Conservation (phyloP, 768 basidiomycete species). For the Xerocomus brunneocitrinus region DNA sequence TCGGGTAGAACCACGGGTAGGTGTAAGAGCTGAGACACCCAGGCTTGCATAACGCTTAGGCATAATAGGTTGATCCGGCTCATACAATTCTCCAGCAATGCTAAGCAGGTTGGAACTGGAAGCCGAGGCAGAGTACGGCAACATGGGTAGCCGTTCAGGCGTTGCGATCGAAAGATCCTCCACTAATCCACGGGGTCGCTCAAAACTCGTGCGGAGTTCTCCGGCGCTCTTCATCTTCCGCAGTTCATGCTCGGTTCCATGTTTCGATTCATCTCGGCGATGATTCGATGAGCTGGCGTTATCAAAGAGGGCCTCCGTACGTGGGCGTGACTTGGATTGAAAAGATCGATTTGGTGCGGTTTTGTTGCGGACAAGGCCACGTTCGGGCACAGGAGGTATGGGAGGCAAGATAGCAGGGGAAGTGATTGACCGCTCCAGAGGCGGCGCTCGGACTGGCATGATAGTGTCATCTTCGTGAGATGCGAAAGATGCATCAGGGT, state of each 20-base stretch:
- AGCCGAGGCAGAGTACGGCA: conserved; percentile 55
- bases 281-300: conserved; percentile 18
- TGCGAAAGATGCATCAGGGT: conserved; percentile 26
- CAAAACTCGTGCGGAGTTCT: conserved; percentile 51
- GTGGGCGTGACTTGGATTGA: conserved; percentile 42
- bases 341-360: conserved; percentile 64
- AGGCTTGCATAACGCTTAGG: conserved; percentile 67
- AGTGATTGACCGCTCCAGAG: conserved; percentile 49
- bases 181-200: conserved; percentile 22
- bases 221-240: conserved; percentile 87
- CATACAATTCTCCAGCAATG: conserved; percentile 28
- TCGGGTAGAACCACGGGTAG: conserved; percentile 33
- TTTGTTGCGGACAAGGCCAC: conserved; percentile 62
- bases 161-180: conserved; percentile 30
- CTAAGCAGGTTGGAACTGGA: conserved; percentile 65
- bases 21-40: conserved; percentile 41
- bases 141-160: conserved; percentile 38
- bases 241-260: conserved; percentile 53
- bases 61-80: conserved; percentile 34
- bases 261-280: conserved; percentile 37
- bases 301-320: conserved; percentile 25
- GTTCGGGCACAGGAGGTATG: conserved; percentile 24
- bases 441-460: conserved; percentile 55
- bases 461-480: conserved; percentile 68
- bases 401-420: conserved; percentile 38